Base-by-base conservation (phyloP, 1,139 yeast species). In the Magnusiomyces fungicola region DNA sequence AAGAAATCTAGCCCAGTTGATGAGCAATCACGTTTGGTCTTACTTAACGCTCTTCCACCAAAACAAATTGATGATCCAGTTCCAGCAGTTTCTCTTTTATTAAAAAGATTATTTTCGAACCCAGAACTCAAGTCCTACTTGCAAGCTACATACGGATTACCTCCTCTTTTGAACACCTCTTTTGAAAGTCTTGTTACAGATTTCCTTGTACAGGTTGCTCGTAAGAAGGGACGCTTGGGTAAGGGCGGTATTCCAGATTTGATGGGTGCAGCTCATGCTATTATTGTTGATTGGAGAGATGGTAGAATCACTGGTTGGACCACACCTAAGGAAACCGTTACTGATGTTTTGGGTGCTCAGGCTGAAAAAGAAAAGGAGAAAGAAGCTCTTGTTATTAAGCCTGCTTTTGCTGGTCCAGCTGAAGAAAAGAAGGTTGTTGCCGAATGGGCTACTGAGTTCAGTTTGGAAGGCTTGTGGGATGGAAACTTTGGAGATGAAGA, bases 281-380 rank as follows among this genome's bases (percentile, higher is more conserved):
- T 92, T 3, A 75, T 94, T 62, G 87, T 80, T 58, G 99, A 92
- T 69, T 94, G 97, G 97, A 82, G 97, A 70, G 97, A 90, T 68
- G 98, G 98, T 52, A 80, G 95, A 64, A 79, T 92, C 58, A 69
- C 83, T 50, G 96, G 97, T 44, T 92, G 97, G 96, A 81, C 89
- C 1, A 68, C 81, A 59, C 96, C 97, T 44, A 86, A 83, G 58
- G 56, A 58, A 32, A 57, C 64, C 30, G 50, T 64, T 14, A 46
- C 45, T 12, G 48, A 46, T 5, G 14, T 37, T 22, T 22, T 37
- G 41, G 57, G 56, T 40, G 61, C 61, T 44, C 65, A 68, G 19
- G 61, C 53, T 32, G 27, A 30, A 27, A 21, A 38, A 16, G 23
- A 39, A 56, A 57, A 46, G 38, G 27, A 34, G n/a, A 30, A 39